Conservation (phyloP, 129 eudicot species). For the Ambrosia trifida region DNA sequence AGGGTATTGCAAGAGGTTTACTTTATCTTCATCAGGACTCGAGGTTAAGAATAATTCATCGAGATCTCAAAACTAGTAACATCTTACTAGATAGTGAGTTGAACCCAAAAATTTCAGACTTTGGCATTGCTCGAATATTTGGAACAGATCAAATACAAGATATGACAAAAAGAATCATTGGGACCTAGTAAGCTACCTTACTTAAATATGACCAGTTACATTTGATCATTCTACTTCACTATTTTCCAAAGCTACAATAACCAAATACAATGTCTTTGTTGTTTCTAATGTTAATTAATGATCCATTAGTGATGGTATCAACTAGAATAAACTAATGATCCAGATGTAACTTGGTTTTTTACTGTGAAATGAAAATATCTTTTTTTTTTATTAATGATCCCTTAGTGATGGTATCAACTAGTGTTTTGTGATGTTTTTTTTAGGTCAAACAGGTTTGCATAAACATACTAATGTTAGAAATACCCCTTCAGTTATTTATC, state of each 20-base stretch:
- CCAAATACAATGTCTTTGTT: background rate
- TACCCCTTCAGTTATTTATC: background rate
- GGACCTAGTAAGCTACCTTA: constrained; percentile 46
- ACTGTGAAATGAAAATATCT: no score
- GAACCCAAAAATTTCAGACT: constrained; percentile 64
- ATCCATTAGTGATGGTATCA: background rate
- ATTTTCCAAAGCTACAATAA: background rate
- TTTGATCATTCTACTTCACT: background rate
- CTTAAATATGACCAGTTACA: background rate
- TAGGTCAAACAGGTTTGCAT: no score
- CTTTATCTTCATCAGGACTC: constrained; percentile 65
- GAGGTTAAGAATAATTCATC: constrained; percentile 55
- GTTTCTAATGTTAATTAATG: background rate
- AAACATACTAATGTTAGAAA: background rate
- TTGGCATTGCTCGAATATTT: constrained; percentile 59
- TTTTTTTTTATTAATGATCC: no score
- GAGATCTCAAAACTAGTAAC: constrained; percentile 68
- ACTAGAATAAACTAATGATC: no score
- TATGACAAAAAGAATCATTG: constrained; percentile 50
- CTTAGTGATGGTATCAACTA: no score
- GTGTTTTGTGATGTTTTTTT: no score
- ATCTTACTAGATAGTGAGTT: constrained; percentile 54
- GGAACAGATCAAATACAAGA: constrained; percentile 43
- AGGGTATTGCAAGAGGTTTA: constrained; percentile 60
- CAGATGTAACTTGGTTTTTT: no score